Conservation (phyloP, 2,329 filamentous ascomycete species). For the Colletotrichum plurivorum region DNA sequence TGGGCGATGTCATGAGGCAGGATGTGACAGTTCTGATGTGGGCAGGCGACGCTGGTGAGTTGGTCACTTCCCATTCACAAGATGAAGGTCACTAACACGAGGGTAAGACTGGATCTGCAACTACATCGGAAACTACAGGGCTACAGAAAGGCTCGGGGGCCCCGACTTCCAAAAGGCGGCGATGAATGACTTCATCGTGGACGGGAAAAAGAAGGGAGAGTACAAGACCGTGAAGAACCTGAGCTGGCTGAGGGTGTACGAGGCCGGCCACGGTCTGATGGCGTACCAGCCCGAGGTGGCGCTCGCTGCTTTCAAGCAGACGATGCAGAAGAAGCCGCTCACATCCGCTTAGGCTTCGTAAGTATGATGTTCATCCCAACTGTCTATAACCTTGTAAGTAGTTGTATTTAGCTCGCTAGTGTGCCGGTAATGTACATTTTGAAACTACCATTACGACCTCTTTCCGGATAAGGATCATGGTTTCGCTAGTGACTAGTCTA, state of each 20-base stretch:
- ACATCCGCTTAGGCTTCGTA: background rate
- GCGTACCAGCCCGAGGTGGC: constrained; percentile 42
- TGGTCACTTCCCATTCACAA: fast-evolving
- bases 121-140: constrained; percentile 62
- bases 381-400: background rate
- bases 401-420: no score
- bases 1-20: constrained; percentile 61
- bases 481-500: no score
- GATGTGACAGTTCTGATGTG: constrained; percentile 66
- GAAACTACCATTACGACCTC: no score
- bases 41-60: constrained; percentile 65
- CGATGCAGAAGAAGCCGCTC: constrained; percentile 64
- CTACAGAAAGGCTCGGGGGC: constrained; percentile 49
- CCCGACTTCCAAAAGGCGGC: constrained; percentile 54
- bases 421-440: no score
- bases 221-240: constrained; percentile 67
- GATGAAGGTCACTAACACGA: background rate
- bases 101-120: constrained; percentile 69
- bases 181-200: constrained; percentile 58
- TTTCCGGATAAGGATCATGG: no score
- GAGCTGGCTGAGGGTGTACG: constrained; percentile 63
- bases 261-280: constrained; percentile 57
- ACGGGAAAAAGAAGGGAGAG: constrained; percentile 60
- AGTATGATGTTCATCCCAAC: background rate
- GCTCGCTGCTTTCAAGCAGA: constrained; percentile 63